These are phyloP conservation scores for Stromatinia cepivora DNA, from an alignment of 2,329 filamentous ascomycete genomes.

Conservation along the genomic window DNA sequence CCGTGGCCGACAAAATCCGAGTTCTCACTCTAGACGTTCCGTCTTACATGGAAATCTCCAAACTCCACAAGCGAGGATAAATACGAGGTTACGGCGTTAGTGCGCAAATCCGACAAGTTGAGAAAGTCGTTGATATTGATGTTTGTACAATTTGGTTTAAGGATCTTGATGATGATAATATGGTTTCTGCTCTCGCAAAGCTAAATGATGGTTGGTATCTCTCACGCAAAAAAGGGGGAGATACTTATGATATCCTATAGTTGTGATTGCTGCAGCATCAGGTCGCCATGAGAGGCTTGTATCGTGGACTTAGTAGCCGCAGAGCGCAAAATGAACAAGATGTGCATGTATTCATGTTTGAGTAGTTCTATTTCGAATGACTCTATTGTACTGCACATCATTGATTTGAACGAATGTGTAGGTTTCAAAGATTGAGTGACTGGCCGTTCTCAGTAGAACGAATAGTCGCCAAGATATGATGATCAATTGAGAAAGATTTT, in stretches of 20 bases:
- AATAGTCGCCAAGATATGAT: too few relatives aligned
- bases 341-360: background rate
- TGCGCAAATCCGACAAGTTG: background rate
- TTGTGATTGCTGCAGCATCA: background rate
- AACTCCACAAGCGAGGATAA: background rate
- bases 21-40: background rate
- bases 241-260: background rate
- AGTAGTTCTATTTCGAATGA: background rate
- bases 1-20: background rate
- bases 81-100: background rate
- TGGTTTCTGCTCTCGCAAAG: background rate
- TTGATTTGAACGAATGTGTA: background rate
- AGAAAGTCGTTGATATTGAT: background rate
- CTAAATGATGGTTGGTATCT: background rate
- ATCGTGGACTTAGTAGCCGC: background rate
- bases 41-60: background rate
- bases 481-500: background rate
- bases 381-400: background rate
- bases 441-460: background rate
- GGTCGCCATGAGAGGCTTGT: background rate
- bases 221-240: background rate
- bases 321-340: background rate
- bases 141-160: background rate
- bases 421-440: background rate
- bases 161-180: background rate